Base-by-base conservation (phyloP, 257 asterid species). In the Thymus mandschuricus region DNA sequence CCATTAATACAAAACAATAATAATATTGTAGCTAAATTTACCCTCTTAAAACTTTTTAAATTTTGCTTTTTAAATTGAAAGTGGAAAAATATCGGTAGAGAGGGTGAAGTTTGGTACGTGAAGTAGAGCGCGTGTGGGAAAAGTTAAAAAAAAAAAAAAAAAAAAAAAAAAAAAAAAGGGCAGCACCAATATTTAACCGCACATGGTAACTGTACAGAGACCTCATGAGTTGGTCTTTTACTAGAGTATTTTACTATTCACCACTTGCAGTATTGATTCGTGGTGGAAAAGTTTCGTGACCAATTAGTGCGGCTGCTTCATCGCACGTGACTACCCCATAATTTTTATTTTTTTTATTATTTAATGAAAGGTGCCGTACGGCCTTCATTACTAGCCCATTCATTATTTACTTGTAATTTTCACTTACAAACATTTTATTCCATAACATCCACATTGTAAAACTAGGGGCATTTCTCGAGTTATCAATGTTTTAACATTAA, bases 131-230 rank as follows among this genome's bases (percentile, higher is more conserved):
- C 67, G 81, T 57, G 76, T 64, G 76, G 66, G 27, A 51, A 52
- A 52, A 57, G 68, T 52, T 38, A 30, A 44, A 21, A 21, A 21
- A 21, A 21, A 21, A 21, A 21, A 21, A 21, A 21, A 21, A 0
- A 21, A 21, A 21, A 21, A 21, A 21, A 21, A 21, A 21, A 21
- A 21, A 21, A 0, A 21, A 21, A 66, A 12, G 55, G 69, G 80
- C 73, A 54, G 33, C 30, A 27, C 30, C 38, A 60, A 76, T 54
- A 59, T 77, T 80, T 79, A 70, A 79, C 81, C 80, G 75, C 86
- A 74, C 85, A 73, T 84, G 87, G 68, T 76, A 52, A 79, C 75
- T 66, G 72, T 76, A 74, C 76, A 70, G 60, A 55, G 43, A 66
- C 60, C 68, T 58, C 51, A 73, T 70, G 74, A 72, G 82, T 72